Percentiles rank a stretch among this genome's conserved stretches.
Evolutionary conservation across 768 basidiomycete species (phyloP).

Genomic region (Lepiota brunneoincarnata): DNA sequence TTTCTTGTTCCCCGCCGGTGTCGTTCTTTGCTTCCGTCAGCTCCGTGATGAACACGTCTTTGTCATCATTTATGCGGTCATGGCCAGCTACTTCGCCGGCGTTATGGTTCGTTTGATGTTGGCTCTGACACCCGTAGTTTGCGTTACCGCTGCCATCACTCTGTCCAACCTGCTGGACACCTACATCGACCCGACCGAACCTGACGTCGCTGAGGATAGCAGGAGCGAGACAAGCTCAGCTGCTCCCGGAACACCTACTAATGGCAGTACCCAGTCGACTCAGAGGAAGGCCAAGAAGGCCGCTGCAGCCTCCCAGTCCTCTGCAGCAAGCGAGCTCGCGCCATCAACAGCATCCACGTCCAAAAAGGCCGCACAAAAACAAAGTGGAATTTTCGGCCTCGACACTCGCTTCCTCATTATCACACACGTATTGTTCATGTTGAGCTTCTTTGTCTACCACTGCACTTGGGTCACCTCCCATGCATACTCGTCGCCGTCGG

Average conservation of each 20-base stretch:
- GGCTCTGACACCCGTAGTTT: conserved; percentile 95
- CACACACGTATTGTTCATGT: conserved; percentile 70
- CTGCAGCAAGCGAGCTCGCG: conserved; percentile 36
- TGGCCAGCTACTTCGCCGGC: conserved; percentile 97
- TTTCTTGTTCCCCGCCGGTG: conserved; percentile 97
- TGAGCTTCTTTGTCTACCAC: conserved; percentile 90
- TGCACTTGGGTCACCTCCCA: conserved; percentile 95
- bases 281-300: conserved; percentile 64
- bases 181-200: conserved; percentile 84
- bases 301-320: conserved; percentile 26
- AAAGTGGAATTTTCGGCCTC: conserved; percentile 75
- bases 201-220: conserved; percentile 35
- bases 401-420: conserved; percentile 81
- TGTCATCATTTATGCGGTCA: conserved; percentile 95
- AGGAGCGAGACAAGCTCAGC: conserved; percentile 23
- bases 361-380: conserved; percentile 31
- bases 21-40: conserved; percentile 89
- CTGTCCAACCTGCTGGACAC: conserved; percentile 85
- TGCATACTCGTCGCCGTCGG: conserved; percentile 97
- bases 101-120: conserved; percentile 99
- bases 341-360: conserved; percentile 32
- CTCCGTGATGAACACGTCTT: conserved; percentile 97
- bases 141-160: conserved; percentile 89
- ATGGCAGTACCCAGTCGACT: conserved; percentile 27
- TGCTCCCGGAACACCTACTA: conserved; percentile 25